Base-by-base conservation (phyloP, 495 filamentous ascomycete genomes). In the Durotheca rogersii region DNA sequence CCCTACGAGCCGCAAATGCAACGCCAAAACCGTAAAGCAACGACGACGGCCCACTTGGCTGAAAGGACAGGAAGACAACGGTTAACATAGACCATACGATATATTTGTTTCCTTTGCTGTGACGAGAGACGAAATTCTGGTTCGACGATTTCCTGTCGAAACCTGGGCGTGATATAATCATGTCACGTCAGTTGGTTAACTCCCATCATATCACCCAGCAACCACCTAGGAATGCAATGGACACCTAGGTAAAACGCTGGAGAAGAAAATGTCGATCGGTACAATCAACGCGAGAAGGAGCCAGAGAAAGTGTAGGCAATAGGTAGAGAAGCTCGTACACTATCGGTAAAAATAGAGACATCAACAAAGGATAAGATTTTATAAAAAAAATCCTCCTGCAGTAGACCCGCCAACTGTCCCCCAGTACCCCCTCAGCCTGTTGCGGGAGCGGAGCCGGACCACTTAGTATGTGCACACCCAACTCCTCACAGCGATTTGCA, bases 1-100 rank as follows among this genome's bases (percentile, higher is more conserved):
- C 54, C 54, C 48, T 58, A 58, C 19, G 38, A 58, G 55, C 48
- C 55, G 38, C 55, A 49, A 32, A 53, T 58, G 44, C 18, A 41
- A 53, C 43, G 19, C 18, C 3, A 7, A 11, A 49, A 58, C 29
- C 29, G 34, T 53, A 58, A 58, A 45, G 18, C 29, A 41, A 58
- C 55, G 33, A 52, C 55, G 40, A 19, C 1, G 18, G 7, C 11
- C 43, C 39, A 41, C 37, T 40, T 25, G n/a, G n/a, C n/a, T n/a
- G n/a, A n/a, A n/a, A n/a, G n/a, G n/a, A 27, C 9, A 27, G 9
- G 4, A 27, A 4, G 4, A 4, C 9, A 27, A 27, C 23, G 4
- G 23, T 27, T 27, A 27, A 9, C 23, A 27, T 4, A 4, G 23
- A 27, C 9, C 23, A n/a, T n/a, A n/a, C n/a, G n/a, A n/a, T n/a